phyloP scores from a whole-genome alignment of 2,329 filamentous ascomycete genomes.

The Septoria petroselini region DNA sequence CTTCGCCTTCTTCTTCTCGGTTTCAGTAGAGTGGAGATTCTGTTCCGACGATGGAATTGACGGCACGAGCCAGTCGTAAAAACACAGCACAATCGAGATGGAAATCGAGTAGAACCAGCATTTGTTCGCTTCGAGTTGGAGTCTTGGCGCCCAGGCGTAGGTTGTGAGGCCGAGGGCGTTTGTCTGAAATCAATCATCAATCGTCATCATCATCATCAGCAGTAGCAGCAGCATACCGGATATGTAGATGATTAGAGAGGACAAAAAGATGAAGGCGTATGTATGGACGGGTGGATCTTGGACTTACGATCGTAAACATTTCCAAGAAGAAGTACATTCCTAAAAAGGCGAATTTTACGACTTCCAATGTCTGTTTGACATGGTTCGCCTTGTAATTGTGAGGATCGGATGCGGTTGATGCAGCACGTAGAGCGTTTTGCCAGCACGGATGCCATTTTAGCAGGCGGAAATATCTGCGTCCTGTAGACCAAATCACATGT shows the following conservation, averaged over 20 bases:
- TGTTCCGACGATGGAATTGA: neutral
- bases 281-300: no score
- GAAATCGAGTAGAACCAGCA: conserved; percentile 67
- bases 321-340: conserved; percentile 68
- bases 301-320: conserved; percentile 55
- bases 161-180: conserved; percentile 53
- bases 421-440: conserved; percentile 15
- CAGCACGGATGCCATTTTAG: conserved; percentile 53
- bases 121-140: conserved; percentile 61
- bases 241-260: no score
- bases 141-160: conserved; percentile 42
- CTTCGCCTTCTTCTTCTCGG: neutral
- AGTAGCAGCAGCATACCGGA: no score
- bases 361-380: conserved; percentile 50
- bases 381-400: no score
- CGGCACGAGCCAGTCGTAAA: conserved; percentile 34
- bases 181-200: conserved; percentile 13
- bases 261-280: no score
- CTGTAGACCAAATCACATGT: conserved; percentile 35
- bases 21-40: neutral
- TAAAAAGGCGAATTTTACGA: conserved; percentile 57
- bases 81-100: conserved; percentile 47
- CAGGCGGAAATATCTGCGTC: conserved; percentile 63
- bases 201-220: no score
- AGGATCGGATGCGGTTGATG: conserved; percentile 29